Evolutionary conservation across 2,329 filamentous ascomycete species (phyloP).

Genomic region (Hypoxylon sp.): DNA sequence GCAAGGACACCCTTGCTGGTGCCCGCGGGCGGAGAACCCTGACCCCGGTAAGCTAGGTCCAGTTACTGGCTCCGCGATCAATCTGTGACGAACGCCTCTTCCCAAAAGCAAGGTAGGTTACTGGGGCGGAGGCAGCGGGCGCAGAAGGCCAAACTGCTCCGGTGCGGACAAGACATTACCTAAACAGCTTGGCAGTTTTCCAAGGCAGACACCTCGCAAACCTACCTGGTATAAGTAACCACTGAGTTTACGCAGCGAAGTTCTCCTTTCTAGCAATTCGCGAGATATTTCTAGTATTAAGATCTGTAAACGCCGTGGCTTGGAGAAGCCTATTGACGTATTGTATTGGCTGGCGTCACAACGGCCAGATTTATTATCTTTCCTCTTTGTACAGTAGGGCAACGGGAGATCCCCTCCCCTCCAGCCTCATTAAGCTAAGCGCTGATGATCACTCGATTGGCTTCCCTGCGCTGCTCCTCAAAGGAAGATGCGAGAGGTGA

Average conservation of each 20-base stretch:
- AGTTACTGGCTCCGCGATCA: conserved; percentile 31
- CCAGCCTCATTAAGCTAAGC: conserved; percentile 29
- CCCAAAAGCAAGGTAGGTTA: neutral
- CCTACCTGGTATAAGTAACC: too few species aligned
- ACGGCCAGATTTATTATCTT: conserved; percentile 7
- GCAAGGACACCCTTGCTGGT: conserved; percentile 12
- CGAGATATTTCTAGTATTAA: neutral
- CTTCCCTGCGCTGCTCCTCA: conserved; percentile 26
- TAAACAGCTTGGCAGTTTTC: conserved; percentile 34
- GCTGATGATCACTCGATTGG: conserved; percentile 29
- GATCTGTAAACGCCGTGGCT: neutral
- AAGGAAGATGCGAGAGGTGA: conserved; percentile 16
- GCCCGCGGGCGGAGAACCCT: conserved; percentile 30
- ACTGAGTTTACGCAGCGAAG: too few species aligned
- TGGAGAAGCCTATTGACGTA: neutral
- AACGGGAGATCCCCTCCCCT: conserved; percentile 19
- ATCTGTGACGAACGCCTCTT: conserved; percentile 31
- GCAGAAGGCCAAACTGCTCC: conserved; percentile 5
- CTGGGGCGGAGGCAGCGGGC: conserved; percentile 11
- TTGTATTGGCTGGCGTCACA: conserved; percentile 1
- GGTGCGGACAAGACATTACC: conserved; percentile 18
- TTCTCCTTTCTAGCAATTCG: neutral
- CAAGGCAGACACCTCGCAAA: conserved; percentile 12
- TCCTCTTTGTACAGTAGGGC: conserved; percentile 11
- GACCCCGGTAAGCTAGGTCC: conserved; percentile 19